Evolutionary conservation across 495 filamentous ascomycete genomes (phyloP).

Genomic region (Penicillium canariense): DNA sequence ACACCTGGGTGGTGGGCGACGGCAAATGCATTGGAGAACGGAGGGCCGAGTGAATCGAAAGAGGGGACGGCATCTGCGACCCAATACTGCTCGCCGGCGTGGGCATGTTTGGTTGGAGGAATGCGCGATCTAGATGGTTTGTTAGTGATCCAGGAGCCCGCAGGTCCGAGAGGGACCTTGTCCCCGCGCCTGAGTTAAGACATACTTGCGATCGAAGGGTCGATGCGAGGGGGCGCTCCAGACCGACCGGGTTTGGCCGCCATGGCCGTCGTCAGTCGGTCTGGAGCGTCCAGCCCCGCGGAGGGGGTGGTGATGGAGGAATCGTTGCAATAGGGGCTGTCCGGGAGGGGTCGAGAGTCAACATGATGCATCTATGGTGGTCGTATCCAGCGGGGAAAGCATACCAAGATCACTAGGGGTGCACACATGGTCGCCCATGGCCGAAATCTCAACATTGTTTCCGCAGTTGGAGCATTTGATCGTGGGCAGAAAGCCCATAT

Average conservation of each 20-base stretch:
- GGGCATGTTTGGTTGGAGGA: conserved; percentile 53
- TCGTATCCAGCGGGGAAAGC: background rate
- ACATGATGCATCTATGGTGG: background rate
- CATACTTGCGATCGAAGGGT: conserved; percentile 56
- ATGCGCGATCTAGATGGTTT: conserved; percentile 57
- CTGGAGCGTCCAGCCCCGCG: conserved; percentile 25
- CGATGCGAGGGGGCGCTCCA: conserved; percentile 50
- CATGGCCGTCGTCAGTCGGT: conserved; percentile 19
- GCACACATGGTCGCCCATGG: conserved; percentile 91
- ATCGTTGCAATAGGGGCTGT: conserved; percentile 27
- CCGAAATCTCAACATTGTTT: conserved; percentile 78
- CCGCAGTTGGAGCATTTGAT: conserved; percentile 96
- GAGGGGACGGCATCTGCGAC: conserved; percentile 59
- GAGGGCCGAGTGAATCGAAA: conserved; percentile 37
- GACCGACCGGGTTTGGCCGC: conserved; percentile 24
- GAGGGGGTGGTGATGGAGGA: conserved; percentile 44
- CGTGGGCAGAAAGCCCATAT: conserved; percentile 70
- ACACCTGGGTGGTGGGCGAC: conserved; percentile 46
- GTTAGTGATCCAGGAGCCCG: conserved; percentile 14
- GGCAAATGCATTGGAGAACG: conserved; percentile 37
- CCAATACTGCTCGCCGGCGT: conserved; percentile 59
- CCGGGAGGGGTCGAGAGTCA: conserved; percentile 2
- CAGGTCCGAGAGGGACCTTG: background rate
- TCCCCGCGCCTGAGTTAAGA: conserved; percentile 9
- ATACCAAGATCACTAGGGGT: conserved; percentile 18